A percentile compares a stretch with the other conserved stretches of the same genome.
Evolutionary conservation across 2,329 filamentous ascomycete genomes (phyloP).

Genomic region (Neofusicoccum laricinum): DNA sequence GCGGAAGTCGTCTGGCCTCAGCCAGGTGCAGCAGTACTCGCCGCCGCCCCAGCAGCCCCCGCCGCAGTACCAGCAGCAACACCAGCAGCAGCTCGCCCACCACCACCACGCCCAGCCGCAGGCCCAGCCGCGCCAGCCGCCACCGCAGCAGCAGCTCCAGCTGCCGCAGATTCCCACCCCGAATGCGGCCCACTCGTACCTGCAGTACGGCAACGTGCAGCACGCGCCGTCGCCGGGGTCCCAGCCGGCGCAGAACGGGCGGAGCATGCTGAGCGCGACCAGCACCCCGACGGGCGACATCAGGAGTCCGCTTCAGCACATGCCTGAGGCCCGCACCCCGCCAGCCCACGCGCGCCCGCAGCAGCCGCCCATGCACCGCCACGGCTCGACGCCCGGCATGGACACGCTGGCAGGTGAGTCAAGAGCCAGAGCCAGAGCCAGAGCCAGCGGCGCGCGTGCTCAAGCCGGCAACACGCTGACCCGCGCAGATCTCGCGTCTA

Average conservation of each 20-base stretch:
- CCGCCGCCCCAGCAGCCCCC: constrained; percentile 22
- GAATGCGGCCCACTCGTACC: background rate
- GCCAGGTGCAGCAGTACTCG: constrained; percentile 36
- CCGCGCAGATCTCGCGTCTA: constrained; percentile 42
- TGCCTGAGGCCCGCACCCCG: constrained; percentile 19
- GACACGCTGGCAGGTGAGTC: constrained; percentile 46
- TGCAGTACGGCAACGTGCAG: constrained; percentile 2
- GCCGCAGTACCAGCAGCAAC: background rate
- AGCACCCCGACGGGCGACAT: constrained; percentile 16
- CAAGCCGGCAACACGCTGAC: constrained; percentile 1
- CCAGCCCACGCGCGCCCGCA: constrained; percentile 29
- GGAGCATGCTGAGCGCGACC: constrained; percentile 13
- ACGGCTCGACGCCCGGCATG: constrained; percentile 46
- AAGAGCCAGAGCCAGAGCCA: background rate
- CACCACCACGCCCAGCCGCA: background rate
- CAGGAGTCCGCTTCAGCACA: constrained; percentile 18
- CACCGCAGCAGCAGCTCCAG: constrained; percentile 1
- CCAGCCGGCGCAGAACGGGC: constrained; percentile 11
- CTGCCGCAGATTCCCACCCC: background rate
- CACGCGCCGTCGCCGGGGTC: constrained; percentile 9
- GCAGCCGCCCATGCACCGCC: constrained; percentile 33
- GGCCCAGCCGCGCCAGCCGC: background rate
- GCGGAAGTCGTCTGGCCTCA: constrained; percentile 43
- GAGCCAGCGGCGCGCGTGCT: background rate
- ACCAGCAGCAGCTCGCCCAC: background rate